Percentiles rank a stretch among this genome's conserved stretches.
Conservation (phyloP, 768 basidiomycete species). For the Solioccasus polychromus region DNA sequence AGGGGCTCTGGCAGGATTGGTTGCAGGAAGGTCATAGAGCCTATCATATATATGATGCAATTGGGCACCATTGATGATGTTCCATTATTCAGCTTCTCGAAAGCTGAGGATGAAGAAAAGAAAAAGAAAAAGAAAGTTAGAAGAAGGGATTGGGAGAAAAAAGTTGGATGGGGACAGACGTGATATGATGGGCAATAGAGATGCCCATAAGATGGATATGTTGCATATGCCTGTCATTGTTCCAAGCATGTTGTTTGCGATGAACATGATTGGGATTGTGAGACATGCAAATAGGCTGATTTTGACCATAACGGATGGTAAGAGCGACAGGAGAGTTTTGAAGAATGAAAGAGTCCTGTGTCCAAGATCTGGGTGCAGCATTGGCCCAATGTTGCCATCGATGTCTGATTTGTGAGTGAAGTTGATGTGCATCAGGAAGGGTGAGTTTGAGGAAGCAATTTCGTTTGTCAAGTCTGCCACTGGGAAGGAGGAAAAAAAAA, state of each 20-base stretch:
- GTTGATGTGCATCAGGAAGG: not conserved
- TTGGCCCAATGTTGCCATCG: not conserved
- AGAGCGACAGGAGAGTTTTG: not conserved
- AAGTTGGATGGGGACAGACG: not conserved
- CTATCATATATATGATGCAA: not conserved
- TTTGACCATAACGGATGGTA: not conserved
- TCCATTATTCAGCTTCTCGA: not conserved
- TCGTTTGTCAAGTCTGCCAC: not conserved
- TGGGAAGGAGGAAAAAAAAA: not conserved
- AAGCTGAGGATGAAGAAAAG: not conserved
- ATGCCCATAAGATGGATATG: not conserved
- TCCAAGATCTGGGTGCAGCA: not conserved
- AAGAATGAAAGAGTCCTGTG: not conserved
- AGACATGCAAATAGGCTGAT: not conserved
- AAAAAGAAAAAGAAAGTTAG: not conserved
- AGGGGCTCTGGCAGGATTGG: rapidly evolving
- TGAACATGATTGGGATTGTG: not conserved
- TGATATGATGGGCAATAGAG: conserved; percentile 4
- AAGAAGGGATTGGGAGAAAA: no score
- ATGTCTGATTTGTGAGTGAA: not conserved
- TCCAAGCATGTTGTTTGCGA: not conserved
- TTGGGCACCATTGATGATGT: not conserved
- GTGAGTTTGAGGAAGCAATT: not conserved
- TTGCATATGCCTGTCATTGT: not conserved
- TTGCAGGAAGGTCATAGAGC: not conserved